These are phyloP conservation scores for Nakaseomyces kungkrabaensis DNA, from an alignment of 1,139 yeast genomes.

Conservation along the genomic window DNA sequence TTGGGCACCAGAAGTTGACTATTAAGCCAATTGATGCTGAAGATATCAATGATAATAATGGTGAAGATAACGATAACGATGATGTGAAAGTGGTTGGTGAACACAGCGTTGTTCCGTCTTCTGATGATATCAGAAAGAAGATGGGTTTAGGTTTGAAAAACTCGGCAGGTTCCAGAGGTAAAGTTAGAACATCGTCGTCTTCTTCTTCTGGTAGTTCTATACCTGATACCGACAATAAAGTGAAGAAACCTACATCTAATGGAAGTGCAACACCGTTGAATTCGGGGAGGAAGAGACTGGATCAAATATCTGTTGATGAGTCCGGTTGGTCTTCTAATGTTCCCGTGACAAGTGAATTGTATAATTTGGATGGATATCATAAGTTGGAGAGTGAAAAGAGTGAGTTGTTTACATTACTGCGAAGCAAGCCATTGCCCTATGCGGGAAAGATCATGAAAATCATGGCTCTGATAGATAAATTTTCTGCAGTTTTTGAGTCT, in stretches of 20 bases:
- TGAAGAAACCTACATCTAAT: neutral
- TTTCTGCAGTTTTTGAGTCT: conserved; percentile 29
- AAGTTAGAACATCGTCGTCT: too few relatives aligned
- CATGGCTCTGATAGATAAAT: conserved; percentile 38
- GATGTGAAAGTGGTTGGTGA: neutral
- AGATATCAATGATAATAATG: neutral
- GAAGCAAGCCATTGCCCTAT: neutral
- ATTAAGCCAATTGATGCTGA: too few relatives aligned
- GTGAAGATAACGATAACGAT: neutral
- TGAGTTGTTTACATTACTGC: neutral
- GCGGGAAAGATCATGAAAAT: conserved; percentile 39
- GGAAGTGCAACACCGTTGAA: neutral
- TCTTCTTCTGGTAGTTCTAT: neutral
- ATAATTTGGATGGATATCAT: neutral
- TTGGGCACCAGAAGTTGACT: neutral
- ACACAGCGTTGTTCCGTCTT: neutral
- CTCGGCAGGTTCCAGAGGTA: neutral
- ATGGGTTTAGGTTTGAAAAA: neutral
- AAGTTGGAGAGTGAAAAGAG: conserved; percentile 1
- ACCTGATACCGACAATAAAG: neutral
- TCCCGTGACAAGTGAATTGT: conserved; percentile 11
- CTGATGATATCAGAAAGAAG: neutral
- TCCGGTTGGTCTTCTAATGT: neutral
- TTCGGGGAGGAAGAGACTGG: neutral
- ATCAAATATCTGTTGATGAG: neutral